A percentile compares a stretch with the other conserved stretches of the same genome.
phyloP scores from a whole-genome alignment of 345 rosid genomes.

The Pugionium cornutum region DNA sequence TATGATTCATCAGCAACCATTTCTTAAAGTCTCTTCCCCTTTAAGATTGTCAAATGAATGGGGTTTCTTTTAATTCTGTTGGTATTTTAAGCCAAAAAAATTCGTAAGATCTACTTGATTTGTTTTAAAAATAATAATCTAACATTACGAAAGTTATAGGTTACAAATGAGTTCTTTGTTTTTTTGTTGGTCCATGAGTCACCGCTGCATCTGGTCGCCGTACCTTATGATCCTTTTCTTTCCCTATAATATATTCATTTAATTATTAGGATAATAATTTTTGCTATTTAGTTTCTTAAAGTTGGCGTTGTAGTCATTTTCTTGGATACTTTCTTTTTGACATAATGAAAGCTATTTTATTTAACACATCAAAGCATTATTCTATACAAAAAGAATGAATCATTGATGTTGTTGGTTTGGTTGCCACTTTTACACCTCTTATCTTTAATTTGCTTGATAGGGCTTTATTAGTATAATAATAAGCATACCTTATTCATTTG shows the following conservation, averaged over 20 bases:
- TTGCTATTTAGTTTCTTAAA: background rate
- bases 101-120: constrained; percentile 8
- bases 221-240: constrained; percentile 29
- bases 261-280: background rate
- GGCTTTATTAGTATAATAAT: constrained; percentile 9
- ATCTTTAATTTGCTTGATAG: constrained; percentile 30
- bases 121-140: background rate
- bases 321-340: constrained; percentile 5
- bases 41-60: background rate
- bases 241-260: constrained; percentile 8
- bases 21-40: background rate
- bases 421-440: constrained; percentile 35
- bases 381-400: constrained; percentile 24
- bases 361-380: constrained; percentile 13
- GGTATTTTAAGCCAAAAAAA: background rate
- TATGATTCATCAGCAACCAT: constrained; percentile 28
- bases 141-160: constrained; percentile 10
- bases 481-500: constrained; percentile 31
- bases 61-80: background rate
- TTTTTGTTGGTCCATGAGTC: constrained; percentile 36
- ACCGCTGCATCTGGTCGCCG: constrained; percentile 37
- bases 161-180: constrained; percentile 21
- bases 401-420: constrained; percentile 32
- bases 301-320: constrained; percentile 5
- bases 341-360: constrained; percentile 6